Percentiles rank a stretch among this genome's conserved stretches.
phyloP scores from a whole-genome alignment of 2,329 filamentous ascomycete genomes.

The Colletotrichum chlorophyti region DNA sequence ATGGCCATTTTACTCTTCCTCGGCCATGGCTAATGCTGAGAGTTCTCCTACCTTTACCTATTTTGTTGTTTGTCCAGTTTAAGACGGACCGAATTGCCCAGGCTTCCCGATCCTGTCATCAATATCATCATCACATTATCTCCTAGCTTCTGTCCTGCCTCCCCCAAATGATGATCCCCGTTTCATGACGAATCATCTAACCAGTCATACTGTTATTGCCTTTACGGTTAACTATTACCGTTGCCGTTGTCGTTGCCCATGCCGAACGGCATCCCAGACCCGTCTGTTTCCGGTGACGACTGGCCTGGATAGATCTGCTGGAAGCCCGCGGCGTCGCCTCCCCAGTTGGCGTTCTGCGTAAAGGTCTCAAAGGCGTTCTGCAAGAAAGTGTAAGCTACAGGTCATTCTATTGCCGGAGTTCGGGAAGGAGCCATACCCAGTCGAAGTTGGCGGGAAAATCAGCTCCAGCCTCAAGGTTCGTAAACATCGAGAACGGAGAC shows the following conservation, averaged over 20 bases:
- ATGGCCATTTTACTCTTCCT: not conserved
- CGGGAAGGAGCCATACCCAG: conserved; percentile 61
- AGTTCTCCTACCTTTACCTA: not conserved
- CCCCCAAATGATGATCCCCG: too few relatives aligned
- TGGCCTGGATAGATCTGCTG: conserved; percentile 46
- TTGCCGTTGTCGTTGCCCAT: not conserved
- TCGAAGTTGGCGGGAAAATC: conserved; percentile 61
- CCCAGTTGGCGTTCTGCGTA: conserved; percentile 61
- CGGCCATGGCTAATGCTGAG: conserved; percentile 3
- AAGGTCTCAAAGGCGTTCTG: conserved; percentile 65
- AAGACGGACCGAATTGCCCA: not conserved
- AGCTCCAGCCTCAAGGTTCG: conserved; percentile 40
- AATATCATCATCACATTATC: conserved; percentile 11
- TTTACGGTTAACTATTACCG: too few relatives aligned
- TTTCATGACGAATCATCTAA: not conserved
- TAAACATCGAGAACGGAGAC: conserved; percentile 62
- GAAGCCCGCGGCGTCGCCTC: conserved; percentile 57
- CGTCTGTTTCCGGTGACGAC: conserved; percentile 20
- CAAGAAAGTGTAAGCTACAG: conserved; percentile 25
- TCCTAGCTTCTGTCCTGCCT: not conserved
- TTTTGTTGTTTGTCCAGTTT: not conserved
- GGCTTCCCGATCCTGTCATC: conserved; percentile 7
- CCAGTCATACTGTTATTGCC: conserved; percentile 18
- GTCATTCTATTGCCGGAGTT: not conserved
- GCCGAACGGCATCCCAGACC: conserved; percentile 10